Evolutionary conservation across 116 monocot genomes (phyloP), one percentile per base, ranked within the genome.

Genomic region (Iris pallida): DNA sequence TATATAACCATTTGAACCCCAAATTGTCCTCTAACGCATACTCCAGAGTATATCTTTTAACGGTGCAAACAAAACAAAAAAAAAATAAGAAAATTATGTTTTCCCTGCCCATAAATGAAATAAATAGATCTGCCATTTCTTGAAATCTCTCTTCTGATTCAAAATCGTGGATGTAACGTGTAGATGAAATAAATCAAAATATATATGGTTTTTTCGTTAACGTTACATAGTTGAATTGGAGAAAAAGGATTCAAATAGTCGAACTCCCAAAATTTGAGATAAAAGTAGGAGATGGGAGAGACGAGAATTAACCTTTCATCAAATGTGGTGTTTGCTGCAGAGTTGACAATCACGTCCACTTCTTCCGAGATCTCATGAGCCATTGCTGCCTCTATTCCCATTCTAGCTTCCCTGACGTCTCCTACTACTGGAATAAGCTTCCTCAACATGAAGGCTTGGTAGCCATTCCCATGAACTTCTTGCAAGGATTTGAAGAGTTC

Each of bases 271-370:
- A 4, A 71, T 11, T 2, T 15, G 60, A 47, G 11, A 53, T 49
- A 12, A 14, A 63, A 65, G 55, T 30, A 45, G 15, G 0, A 7
- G 16, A 6, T 12, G 3, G 30, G 30, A 30, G 66, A 95, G 45
- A 45, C 15, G 0, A 7, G 16, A 6, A 13, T 44, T 12, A 70
- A 95, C 95, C 95, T 88, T 71, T 95, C 95, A 72, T 95, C 88
- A 51, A 95, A 95, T 61, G 95, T 91, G 48, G 95, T 95, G 56
- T 86, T 95, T 58, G 95, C 95, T 16, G 95, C 95, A 42, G 95
- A 95, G 62, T 95, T 95, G 20, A 95, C 52, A 61, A 95, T 82
- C 20, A 95, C 72, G 78, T 95, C 86, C 6, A 95, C 88, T 52
- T 83, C 83, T 20, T 80, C 69, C 15, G 83, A 56, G 10, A 95